phyloP scores from a whole-genome alignment of 352 stramenopile species.

The Phytophthora ohioensis region DNA sequence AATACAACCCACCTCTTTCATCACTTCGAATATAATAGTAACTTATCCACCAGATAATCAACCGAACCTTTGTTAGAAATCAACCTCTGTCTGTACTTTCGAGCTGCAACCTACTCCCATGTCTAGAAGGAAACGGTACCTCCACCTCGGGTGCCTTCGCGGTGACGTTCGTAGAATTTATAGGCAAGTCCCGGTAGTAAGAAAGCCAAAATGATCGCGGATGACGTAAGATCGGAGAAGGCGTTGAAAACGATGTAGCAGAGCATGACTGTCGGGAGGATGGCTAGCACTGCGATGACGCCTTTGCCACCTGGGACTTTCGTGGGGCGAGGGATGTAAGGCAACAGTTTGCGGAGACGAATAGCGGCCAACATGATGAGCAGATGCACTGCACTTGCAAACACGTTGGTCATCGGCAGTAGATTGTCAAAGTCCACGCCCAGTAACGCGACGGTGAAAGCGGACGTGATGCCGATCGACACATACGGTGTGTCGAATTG shows the following conservation, averaged over 20 bases:
- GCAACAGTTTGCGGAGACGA: constrained; percentile 77
- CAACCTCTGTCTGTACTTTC: not conserved
- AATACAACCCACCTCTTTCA: not conserved
- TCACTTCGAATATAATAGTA: not conserved
- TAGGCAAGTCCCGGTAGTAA: constrained; percentile 45
- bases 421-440: constrained; percentile 67
- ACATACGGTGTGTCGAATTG: constrained; percentile 53
- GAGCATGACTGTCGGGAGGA: constrained; percentile 36
- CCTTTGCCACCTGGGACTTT: constrained; percentile 44
- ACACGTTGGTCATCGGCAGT: constrained; percentile 90
- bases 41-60: not conserved
- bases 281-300: constrained; percentile 29
- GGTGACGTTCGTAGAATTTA: constrained; percentile 40
- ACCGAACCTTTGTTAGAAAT: not conserved
- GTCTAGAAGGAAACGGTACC: not conserved
- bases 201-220: constrained; percentile 49
- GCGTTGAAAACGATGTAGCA: constrained; percentile 50
- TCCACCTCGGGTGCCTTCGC: not conserved
- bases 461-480: constrained; percentile 47
- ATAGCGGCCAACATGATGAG: constrained; percentile 92
- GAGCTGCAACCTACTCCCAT: too few relatives aligned
- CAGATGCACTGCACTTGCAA: constrained; percentile 84
- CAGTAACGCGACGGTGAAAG: constrained; percentile 48
- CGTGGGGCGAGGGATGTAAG: constrained; percentile 70
- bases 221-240: constrained; percentile 35